Evolutionary conservation across 768 basidiomycete species (phyloP), one percentile per base, ranked within the genome.

Genomic region (Mycena venus): DNA sequence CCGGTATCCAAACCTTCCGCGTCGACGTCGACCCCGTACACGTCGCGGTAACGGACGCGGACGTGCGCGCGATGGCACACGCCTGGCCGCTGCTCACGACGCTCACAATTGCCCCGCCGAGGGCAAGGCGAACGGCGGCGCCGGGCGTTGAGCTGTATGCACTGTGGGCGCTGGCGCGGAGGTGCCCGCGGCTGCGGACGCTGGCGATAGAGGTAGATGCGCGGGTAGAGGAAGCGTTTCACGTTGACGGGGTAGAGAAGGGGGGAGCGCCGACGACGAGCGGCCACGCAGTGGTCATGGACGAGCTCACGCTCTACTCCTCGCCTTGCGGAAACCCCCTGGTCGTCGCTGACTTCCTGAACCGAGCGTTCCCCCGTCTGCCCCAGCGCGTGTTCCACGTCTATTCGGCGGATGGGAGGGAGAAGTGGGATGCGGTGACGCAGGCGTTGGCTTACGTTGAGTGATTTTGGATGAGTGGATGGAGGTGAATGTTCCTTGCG

Each of bases 151-250:
- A 55, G 25, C 61, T 77, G 15, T 74, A 77, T 31, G 19, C 72
- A 7, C 75, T 77, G 17, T 77, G 69, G 72, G 72, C 58, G 27
- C 47, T 77, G 21, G 75, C 75, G 25, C 17, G 21, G 0, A 27
- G 59, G 21, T 77, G 75, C 42, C 75, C 72, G 53, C 49, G 47
- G 7, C 60, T 77, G 34, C 59, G 36, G 38, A 60, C 31, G 40
- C 68, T 77, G 6, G 69, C 51, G 29, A 51, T 77, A 5, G 75
- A 71, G 65, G 72, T 77, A 31, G 47, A 77, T 53, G 75, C 75
- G 40, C 61, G 68, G 7, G 69, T 70, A 17, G 2, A 47, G 10
- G 42, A n/a, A 34, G 17, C 56, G 4, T 77, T 77, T 15, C 36
- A 27, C 29, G 44, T 23, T 27, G 68, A 66, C 14, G 29, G 23